These are phyloP conservation scores for Skeletonema grethae DNA, from an alignment of 108 stramenopile species.

Conservation along the genomic window DNA sequence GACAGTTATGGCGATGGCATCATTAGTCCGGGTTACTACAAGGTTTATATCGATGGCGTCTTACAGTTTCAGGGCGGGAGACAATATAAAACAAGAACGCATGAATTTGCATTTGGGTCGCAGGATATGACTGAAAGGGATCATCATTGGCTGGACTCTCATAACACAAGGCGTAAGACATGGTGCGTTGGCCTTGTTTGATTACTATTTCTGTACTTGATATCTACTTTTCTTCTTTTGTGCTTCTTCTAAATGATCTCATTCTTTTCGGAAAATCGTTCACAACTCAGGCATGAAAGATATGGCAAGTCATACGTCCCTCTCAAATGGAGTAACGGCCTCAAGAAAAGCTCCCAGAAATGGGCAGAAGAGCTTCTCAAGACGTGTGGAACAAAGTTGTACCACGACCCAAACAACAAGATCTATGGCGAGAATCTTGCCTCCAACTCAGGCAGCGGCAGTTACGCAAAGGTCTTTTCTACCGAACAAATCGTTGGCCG, in stretches of 20 bases:
- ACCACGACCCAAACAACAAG: slow-evolving; percentile 36
- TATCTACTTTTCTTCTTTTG: too few species aligned
- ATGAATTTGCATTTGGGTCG: neutral
- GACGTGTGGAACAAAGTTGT: slow-evolving; percentile 11
- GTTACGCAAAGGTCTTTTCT: slow-evolving; percentile 5
- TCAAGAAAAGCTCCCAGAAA: neutral
- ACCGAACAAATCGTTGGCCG: slow-evolving; percentile 22
- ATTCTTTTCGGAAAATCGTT: too few species aligned
- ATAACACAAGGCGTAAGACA: slow-evolving; percentile 20
- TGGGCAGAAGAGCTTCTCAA: slow-evolving; percentile 18
- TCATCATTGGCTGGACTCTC: slow-evolving; percentile 23
- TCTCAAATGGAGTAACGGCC: slow-evolving; percentile 24
- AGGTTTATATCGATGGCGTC: neutral
- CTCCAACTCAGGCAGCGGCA: slow-evolving; percentile 12
- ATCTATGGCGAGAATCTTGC: slow-evolving; percentile 41
- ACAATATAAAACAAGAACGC: neutral
- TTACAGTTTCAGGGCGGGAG: neutral
- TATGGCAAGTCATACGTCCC: slow-evolving; percentile 19
- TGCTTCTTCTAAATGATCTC: too few species aligned
- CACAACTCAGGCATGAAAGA: slow-evolving; percentile 2
- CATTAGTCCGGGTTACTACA: neutral
- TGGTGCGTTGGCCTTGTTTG: neutral
- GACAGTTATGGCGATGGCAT: neutral
- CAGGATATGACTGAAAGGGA: slow-evolving; percentile 1
- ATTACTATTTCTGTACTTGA: too few species aligned